Conservation (phyloP, 202 grass and related monocot species). For the Saccharum hybrid region DNA sequence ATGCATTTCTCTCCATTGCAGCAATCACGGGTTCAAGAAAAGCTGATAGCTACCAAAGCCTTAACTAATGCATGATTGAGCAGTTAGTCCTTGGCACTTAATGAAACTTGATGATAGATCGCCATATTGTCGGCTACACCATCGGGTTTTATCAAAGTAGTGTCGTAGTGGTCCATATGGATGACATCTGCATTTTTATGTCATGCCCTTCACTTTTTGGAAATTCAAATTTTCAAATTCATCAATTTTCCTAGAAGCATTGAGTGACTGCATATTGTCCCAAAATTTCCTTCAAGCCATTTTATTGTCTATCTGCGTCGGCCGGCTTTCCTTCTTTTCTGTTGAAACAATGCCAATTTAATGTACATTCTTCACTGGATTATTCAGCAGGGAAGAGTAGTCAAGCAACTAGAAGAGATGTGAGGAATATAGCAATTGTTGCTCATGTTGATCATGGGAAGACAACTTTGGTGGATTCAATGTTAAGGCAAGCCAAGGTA, state of each 20-base stretch:
- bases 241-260: not conserved
- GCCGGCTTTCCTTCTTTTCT: not conserved
- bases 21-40: not conserved
- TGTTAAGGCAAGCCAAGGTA: constrained; percentile 98
- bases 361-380: constrained; percentile 27
- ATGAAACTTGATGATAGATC: constrained; percentile 1
- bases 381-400: constrained; percentile 56
- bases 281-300: not conserved
- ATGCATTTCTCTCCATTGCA: not conserved
- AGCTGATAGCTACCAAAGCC: not conserved
- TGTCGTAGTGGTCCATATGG: not conserved
- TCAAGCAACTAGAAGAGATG: constrained; percentile 84
- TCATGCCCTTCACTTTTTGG: not conserved
- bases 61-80: not conserved
- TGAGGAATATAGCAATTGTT: constrained; percentile 95
- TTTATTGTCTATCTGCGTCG: not conserved
- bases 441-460: constrained; percentile 99
- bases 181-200: not conserved
- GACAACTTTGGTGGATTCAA: constrained; percentile 95
- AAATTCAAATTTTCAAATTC: constrained; percentile 18
- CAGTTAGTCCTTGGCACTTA: not conserved
- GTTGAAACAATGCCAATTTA: constrained; percentile 28
- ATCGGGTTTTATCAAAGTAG: constrained; percentile 13
- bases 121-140: not conserved
- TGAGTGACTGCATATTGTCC: not conserved